phyloP scores from a whole-genome alignment of 345 rosid species.

The Psidium guajava region DNA sequence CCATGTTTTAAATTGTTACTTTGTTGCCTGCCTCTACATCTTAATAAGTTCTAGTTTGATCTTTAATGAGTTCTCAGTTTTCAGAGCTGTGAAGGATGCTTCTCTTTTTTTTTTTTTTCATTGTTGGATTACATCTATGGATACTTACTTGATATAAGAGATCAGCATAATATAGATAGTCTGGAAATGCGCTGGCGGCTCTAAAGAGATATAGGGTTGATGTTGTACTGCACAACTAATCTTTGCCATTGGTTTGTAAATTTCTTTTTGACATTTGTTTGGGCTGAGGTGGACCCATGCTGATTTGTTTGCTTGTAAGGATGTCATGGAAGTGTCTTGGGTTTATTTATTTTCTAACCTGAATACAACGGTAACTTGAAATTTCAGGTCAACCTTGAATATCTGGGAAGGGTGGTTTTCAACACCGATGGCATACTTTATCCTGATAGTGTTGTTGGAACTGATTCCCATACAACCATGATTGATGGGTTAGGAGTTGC shows the following conservation, averaged over 20 bases:
- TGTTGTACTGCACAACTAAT: not conserved
- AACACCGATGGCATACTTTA: slow-evolving; percentile 63
- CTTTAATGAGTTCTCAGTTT: not conserved
- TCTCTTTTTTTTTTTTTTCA: not conserved
- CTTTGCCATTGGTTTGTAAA: not conserved
- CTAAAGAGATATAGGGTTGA: not conserved
- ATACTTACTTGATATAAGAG: not conserved
- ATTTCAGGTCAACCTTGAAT: slow-evolving; percentile 91
- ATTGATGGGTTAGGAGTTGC: slow-evolving; percentile 99
- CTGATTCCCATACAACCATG: slow-evolving; percentile 99
- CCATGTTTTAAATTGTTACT: not conserved
- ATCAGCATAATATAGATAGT: not conserved
- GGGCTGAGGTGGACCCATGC: not conserved
- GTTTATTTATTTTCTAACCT: not conserved
- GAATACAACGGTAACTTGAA: slow-evolving; percentile 2
- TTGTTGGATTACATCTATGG: not conserved
- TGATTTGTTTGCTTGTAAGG: not conserved
- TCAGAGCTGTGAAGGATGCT: not conserved
- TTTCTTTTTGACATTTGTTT: not conserved
- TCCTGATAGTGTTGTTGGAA: slow-evolving; percentile 98
- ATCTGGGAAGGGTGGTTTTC: slow-evolving; percentile 96
- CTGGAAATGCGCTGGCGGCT: not conserved
- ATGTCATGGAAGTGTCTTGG: not conserved
- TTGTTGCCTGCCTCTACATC: not conserved
- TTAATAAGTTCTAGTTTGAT: not conserved